These are phyloP conservation scores for Cynanchum wilfordii DNA, from an alignment of 257 asterid species.

Conservation along the genomic window DNA sequence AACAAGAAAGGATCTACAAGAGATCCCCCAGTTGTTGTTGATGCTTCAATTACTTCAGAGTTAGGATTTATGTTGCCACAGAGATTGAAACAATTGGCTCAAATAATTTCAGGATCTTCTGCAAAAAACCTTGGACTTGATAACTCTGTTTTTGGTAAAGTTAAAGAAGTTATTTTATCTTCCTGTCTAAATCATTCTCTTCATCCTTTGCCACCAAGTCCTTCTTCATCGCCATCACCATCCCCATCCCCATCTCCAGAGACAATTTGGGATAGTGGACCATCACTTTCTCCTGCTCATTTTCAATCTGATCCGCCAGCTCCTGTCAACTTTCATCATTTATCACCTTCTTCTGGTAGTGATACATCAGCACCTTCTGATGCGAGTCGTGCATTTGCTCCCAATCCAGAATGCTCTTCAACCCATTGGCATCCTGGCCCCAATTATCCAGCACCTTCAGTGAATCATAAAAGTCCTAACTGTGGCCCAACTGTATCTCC, in stretches of 20 bases:
- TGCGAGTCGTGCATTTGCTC: constrained; percentile 24
- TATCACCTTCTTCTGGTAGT: constrained; percentile 31
- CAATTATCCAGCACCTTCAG: constrained; percentile 31
- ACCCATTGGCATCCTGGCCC: constrained; percentile 19
- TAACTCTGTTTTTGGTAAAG: constrained; percentile 68
- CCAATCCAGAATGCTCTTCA: constrained; percentile 15
- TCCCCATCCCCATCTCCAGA: constrained; percentile 33
- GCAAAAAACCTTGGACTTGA: constrained; percentile 74
- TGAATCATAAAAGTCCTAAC: constrained; percentile 21
- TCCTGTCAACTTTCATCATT: constrained; percentile 27
- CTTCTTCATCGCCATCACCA: constrained; percentile 43
- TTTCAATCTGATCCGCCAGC: constrained; percentile 29
- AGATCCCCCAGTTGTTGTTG: constrained; percentile 70
- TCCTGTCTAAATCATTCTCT: constrained; percentile 50
- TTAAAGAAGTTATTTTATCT: constrained; percentile 65
- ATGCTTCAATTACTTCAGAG: constrained; percentile 57
- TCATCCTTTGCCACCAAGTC: constrained; percentile 37
- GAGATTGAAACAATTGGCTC: constrained; percentile 68
- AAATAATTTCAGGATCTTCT: constrained; percentile 45
- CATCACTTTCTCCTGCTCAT: constrained; percentile 13
- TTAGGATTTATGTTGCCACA: constrained; percentile 40
- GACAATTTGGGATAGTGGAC: not conserved
- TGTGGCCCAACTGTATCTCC: constrained; percentile 35
- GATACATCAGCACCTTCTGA: constrained; percentile 27
- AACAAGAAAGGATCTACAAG: constrained; percentile 69